Evolutionary conservation across 2,329 filamentous ascomycete species (phyloP).

Genomic region (Pseudogymnoascus sp.): DNA sequence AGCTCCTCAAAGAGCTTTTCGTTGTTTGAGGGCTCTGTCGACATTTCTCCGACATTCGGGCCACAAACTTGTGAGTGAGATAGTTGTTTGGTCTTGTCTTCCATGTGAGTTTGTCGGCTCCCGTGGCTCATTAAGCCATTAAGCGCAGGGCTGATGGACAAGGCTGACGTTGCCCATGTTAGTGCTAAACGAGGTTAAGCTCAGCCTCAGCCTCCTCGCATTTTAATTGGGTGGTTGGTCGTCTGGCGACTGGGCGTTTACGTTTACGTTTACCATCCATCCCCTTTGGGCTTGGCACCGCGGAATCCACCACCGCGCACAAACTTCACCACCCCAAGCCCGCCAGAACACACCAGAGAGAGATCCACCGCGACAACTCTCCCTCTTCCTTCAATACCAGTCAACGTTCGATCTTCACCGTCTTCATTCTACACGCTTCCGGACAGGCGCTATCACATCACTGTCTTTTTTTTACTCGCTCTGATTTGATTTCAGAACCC

Average conservation of each 20-base stretch:
- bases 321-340: slow-evolving; percentile 2
- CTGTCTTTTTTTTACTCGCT: not conserved
- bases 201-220: not conserved
- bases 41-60: not conserved
- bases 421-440: not conserved
- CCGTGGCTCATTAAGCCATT: not conserved
- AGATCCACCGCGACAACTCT: not conserved
- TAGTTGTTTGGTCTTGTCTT: not conserved
- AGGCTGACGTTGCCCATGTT: slow-evolving; percentile 11
- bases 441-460: not conserved
- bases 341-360: not conserved
- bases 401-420: slow-evolving; percentile 3
- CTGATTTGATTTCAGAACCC: slow-evolving; percentile 9
- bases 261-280: slow-evolving; percentile 9
- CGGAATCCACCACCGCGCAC: slow-evolving; percentile 9
- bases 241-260: slow-evolving; percentile 4
- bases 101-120: not conserved
- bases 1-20: slow-evolving; percentile 49
- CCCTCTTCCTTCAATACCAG: slow-evolving; percentile 1
- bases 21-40: slow-evolving; percentile 18
- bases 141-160: slow-evolving; percentile 10
- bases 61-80: not conserved
- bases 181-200: not conserved
- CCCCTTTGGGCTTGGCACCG: slow-evolving; percentile 1
- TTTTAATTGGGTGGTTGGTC: slow-evolving; percentile 4